Conservation (phyloP, 768 basidiomycete genomes). For the Termitomyces bulborhizus region DNA sequence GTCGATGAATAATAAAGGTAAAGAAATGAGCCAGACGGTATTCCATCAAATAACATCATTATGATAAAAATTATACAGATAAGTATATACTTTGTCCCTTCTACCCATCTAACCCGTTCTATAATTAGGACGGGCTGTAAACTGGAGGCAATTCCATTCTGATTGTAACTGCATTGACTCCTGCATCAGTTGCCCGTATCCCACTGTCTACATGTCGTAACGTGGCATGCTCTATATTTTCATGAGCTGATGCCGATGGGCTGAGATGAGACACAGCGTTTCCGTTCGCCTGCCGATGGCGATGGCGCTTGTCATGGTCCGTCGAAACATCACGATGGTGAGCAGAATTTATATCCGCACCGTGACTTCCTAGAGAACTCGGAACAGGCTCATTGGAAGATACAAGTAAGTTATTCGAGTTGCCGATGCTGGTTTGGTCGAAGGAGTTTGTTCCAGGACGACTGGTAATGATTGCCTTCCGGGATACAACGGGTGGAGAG, state of each 20-base stretch:
- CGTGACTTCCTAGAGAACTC: not conserved
- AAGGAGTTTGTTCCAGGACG: constrained; percentile 1
- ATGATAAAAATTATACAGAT: too few species aligned
- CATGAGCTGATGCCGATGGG: not conserved
- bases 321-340: not conserved
- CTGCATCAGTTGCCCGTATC: not conserved
- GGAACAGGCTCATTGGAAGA: constrained; percentile 1
- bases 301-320: not conserved
- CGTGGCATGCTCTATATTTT: not conserved
- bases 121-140: constrained; percentile 1
- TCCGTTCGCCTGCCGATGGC: not conserved
- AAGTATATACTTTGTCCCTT: too few species aligned
- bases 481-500: constrained; percentile 1
- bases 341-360: not conserved
- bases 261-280: not conserved
- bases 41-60: too few species aligned
- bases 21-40: too few species aligned
- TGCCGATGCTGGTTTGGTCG: constrained; percentile 4
- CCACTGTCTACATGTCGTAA: constrained; percentile 5
- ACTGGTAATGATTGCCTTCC: constrained; percentile 2
- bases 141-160: constrained; percentile 7
- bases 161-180: not conserved
- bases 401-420: constrained; percentile 1
- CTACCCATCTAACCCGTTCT: too few species aligned
- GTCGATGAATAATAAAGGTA: too few species aligned